phyloP scores from a whole-genome alignment of 1,284 basidiomycete species.

The Boletus smithii region DNA sequence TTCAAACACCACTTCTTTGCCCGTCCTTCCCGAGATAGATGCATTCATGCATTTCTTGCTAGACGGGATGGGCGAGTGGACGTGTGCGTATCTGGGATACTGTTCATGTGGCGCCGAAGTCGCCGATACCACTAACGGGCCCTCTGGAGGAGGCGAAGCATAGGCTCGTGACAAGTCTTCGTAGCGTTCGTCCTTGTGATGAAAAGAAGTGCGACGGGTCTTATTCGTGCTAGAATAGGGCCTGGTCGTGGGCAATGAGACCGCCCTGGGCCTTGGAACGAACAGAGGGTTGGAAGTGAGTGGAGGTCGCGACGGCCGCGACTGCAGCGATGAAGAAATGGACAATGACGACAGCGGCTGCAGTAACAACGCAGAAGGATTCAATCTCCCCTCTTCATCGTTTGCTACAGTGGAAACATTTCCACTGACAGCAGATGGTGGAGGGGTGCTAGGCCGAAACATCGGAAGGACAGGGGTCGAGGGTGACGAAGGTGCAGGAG shows the following conservation, averaged over 20 bases:
- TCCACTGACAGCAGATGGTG: conserved; percentile 18
- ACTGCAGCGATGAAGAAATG: conserved; percentile 9
- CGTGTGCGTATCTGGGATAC: conserved; percentile 29
- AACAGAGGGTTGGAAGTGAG: conserved; percentile 13
- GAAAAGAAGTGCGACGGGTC: conserved; percentile 15
- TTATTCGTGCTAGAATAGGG: conserved; percentile 6
- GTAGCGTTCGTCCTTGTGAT: conserved; percentile 15
- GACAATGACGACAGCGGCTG: conserved; percentile 26
- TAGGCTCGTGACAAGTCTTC: conserved; percentile 32
- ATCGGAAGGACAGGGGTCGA: conserved; percentile 17
- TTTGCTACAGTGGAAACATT: not conserved
- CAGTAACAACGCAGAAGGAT: conserved; percentile 29
- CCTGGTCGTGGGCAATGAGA: conserved; percentile 20
- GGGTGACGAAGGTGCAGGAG: conserved; percentile 7
- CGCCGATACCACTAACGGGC: conserved; percentile 24
- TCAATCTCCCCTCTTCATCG: conserved; percentile 11
- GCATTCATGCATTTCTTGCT: conserved; percentile 16
- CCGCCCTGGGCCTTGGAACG: conserved; percentile 23
- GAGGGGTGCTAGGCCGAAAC: conserved; percentile 24
- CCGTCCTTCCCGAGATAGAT: conserved; percentile 12
- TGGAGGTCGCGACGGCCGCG: conserved; percentile 6
- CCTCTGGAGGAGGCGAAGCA: conserved; percentile 31
- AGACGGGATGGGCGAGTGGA: conserved; percentile 13
- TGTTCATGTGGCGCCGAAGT: conserved; percentile 21
- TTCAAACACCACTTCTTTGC: conserved; percentile 28